Conservation (phyloP, 139 green algal species). For the Tetraselmis striata region DNA sequence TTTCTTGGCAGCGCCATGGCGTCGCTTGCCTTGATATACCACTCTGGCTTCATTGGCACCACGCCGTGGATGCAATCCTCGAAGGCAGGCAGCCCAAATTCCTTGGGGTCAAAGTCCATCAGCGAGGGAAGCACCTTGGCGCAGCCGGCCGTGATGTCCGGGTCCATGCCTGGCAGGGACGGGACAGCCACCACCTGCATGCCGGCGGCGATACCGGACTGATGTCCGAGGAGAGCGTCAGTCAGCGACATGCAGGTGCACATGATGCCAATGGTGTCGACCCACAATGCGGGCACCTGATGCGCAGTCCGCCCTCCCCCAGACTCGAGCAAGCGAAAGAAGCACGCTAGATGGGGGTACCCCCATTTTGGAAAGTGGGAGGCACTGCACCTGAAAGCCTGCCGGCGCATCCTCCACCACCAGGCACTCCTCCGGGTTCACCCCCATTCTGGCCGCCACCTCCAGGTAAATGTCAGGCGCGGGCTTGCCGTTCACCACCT, state of each 20-base stretch:
- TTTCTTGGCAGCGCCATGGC: too few relatives aligned
- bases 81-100: slow-evolving; percentile 31
- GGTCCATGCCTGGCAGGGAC: not conserved
- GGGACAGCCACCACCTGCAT: slow-evolving; percentile 30
- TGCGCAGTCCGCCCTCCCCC: too few relatives aligned
- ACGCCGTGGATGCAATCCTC: not conserved
- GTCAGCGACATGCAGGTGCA: too few relatives aligned
- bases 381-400: not conserved
- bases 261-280: too few relatives aligned
- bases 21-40: slow-evolving; percentile 8
- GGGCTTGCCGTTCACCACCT: slow-evolving; percentile 31
- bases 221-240: too few relatives aligned
- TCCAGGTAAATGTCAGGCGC: slow-evolving; percentile 34
- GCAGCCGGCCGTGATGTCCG: not conserved
- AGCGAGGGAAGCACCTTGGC: slow-evolving; percentile 20
- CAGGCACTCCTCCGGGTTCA: slow-evolving; percentile 18
- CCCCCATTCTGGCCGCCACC: slow-evolving; percentile 15
- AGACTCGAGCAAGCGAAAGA: too few relatives aligned
- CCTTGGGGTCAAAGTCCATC: slow-evolving; percentile 14
- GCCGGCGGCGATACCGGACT: slow-evolving; percentile 23
- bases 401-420: slow-evolving; percentile 33
- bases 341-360: too few relatives aligned
- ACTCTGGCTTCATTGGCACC: slow-evolving; percentile 6
- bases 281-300: too few relatives aligned
- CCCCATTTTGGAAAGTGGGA: too few relatives aligned